Base-by-base conservation (phyloP, 495 filamentous ascomycete species). In the Hypoxylon crocopeplum region DNA sequence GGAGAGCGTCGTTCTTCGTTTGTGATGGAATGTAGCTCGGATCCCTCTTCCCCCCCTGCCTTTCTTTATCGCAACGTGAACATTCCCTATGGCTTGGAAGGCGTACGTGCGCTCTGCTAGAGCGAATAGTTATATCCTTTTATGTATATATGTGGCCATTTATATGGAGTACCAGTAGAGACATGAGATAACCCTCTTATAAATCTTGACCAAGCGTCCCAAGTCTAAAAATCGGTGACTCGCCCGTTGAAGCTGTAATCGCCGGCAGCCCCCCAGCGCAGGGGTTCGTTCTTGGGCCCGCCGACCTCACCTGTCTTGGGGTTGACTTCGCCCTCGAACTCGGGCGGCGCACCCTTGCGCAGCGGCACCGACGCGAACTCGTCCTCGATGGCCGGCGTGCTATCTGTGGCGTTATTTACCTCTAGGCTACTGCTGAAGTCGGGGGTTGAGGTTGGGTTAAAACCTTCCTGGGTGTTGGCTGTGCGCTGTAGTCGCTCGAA, bases 161-260 rank as follows among this genome's bases (percentile, higher is more conserved):
- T n/a, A n/a, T n/a, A n/a, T n/a, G n/a, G n/a, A n/a, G n/a, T n/a
- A n/a, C n/a, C n/a, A n/a, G n/a, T n/a, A n/a, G n/a, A n/a, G n/a
- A n/a, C n/a, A n/a, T n/a, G n/a, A n/a, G n/a, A n/a, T n/a, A n/a
- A n/a, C n/a, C n/a, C n/a, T n/a, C n/a, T n/a, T n/a, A 27, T 27
- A 8, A 27, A 27, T 27, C 24, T 27, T 27, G 24, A 3, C 4
- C 24, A 27, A 8, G 4, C 24, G 24, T 27, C 24, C 3, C 4
- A 27, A 27, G n/a, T n/a, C 75, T 69, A 98, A 70, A 98, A 98
- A 76, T 98, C 94, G 15, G 94, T 98, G 19, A 94, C 93, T 48
- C 94, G 78, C 30, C 94, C 94, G 75, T 97, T 97, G 73, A 88
- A 98, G 66, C 91, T 97, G 86, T 92, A 98, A 76, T 98, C 94